These are phyloP conservation scores for Xylaria flabelliformis DNA, from an alignment of 495 filamentous ascomycete species.

Conservation along the genomic window DNA sequence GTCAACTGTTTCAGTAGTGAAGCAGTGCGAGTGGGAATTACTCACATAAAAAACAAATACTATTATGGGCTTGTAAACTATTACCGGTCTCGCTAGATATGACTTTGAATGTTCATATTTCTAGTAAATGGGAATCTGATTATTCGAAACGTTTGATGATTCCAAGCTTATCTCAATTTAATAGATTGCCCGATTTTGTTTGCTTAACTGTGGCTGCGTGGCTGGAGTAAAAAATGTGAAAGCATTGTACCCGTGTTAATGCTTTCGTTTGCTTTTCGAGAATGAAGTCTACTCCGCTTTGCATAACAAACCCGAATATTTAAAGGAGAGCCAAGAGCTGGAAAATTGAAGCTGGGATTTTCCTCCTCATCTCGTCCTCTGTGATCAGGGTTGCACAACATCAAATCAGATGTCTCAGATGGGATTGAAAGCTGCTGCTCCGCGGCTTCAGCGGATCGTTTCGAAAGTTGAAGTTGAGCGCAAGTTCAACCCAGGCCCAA, in stretches of 20 bases:
- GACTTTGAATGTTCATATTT: background rate
- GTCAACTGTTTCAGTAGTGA: too few species aligned
- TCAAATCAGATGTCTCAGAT: background rate
- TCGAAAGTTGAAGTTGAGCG: constrained; percentile 34
- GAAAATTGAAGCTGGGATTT: too few species aligned
- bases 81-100: background rate
- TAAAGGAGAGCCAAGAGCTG: background rate
- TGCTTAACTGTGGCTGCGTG: background rate
- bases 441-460: constrained; percentile 24
- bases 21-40: too few species aligned
- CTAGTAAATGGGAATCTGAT: background rate
- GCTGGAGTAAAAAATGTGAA: background rate
- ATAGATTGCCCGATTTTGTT: background rate
- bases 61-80: background rate
- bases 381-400: background rate
- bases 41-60: background rate
- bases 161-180: background rate
- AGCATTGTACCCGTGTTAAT: background rate
- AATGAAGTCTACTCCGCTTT: background rate
- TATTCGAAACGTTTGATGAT: background rate
- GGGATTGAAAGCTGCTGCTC: constrained; percentile 19
- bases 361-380: background rate
- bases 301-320: background rate
- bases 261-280: background rate
- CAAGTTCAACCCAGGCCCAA: constrained; percentile 32